These are phyloP conservation scores for Paramecium bursaria DNA, from an alignment of 73 alveolate genomes.

Conservation along the genomic window DNA sequence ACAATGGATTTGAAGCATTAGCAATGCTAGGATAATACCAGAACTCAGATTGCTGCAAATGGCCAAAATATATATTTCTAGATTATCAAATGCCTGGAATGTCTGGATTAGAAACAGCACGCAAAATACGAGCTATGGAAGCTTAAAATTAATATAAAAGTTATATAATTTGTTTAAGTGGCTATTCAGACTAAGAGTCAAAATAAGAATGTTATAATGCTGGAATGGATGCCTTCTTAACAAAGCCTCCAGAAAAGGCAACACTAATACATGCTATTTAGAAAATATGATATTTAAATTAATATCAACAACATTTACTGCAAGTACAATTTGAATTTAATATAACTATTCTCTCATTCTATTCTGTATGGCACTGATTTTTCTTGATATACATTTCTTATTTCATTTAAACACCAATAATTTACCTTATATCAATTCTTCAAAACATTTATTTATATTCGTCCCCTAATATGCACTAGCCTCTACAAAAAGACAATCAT, in stretches of 20 bases:
- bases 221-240: conserved; percentile 31
- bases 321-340: too few relatives aligned
- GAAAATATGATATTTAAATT: too few relatives aligned
- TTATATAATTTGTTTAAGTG: conserved; percentile 35
- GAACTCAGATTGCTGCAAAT: conserved; percentile 10
- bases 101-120: conserved; percentile 41
- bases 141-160: background rate
- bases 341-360: too few relatives aligned
- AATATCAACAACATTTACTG: too few relatives aligned
- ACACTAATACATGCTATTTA: too few relatives aligned
- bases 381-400: too few relatives aligned
- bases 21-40: conserved; percentile 14
- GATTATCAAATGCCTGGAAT: conserved; percentile 63
- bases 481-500: conserved; percentile 78
- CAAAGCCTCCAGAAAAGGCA: conserved; percentile 11
- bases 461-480: conserved; percentile 77
- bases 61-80: conserved; percentile 22
- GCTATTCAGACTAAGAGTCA: conserved; percentile 14
- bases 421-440: conserved; percentile 64
- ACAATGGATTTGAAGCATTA: conserved; percentile 19
- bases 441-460: conserved; percentile 64
- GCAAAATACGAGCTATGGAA: conserved; percentile 21
- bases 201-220: background rate
- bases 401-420: too few relatives aligned
- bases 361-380: too few relatives aligned